Evolutionary conservation across 176 grass and related monocot genomes (phyloP), one percentile per base, ranked within the genome.

Genomic region (Aegilops tauschii): DNA sequence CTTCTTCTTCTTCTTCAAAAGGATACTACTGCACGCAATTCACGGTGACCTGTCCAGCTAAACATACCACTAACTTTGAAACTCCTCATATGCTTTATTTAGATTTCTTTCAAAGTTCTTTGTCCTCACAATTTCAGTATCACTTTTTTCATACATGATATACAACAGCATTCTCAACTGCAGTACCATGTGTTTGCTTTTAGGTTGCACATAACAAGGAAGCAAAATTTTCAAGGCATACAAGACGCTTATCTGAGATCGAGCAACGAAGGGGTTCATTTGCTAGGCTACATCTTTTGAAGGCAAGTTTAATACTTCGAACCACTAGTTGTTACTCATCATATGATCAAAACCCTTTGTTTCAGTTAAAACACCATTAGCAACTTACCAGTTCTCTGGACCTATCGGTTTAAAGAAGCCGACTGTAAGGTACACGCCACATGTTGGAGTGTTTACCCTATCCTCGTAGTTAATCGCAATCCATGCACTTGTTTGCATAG

Each of bases 121-220:
- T 65, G 23, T 47, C 27, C 16, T 61, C 1, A 1, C 13, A 59
- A n/a, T 36, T 85, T 70, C 3, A 13, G 74, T 65, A 87, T 25
- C 45, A 84, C 67, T 13, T 39, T 9, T 85, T 61, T 71, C 49
- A 42, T 40, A 73, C n/a, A 73, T 84, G 66, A 20, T 54, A 35
- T 29, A 54, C 29, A 39, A 35, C 42, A 67, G n/a, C 30, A 54
- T 78, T 40, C 47, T 79, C 62, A 84, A 77, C 14, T 18, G 5
- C 49, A n/a, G 12, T 87, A 69, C 34, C 45, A 66, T 40, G 37
- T 77, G 36, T 25, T 61, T 79, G 49, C 36, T 90, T 95, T 50
- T 88, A 98, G 93, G 82, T 98, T 83, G 90, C 54, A 47, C 88
- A 86, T 88, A 92, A 92, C 77, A 87, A 76, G 18, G 90, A 89